Percentiles rank a stretch among this genome's conserved stretches.
Evolutionary conservation across 1,139 yeast species (phyloP).

Genomic region (Geotrichum candidum): DNA sequence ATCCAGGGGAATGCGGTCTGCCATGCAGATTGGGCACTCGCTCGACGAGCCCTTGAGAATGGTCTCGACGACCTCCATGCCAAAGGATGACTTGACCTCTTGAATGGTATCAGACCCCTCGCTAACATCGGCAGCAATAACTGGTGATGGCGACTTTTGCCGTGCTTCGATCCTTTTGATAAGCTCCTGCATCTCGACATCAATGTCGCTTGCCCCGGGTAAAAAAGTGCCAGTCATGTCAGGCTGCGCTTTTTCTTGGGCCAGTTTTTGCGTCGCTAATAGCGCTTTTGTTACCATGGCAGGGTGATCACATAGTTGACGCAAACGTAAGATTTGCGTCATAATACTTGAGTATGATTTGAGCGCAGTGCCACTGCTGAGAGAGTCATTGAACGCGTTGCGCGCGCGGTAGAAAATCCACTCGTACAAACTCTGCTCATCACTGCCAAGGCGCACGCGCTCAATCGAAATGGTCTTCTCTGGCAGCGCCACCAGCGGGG

Average conservation of each 20-base stretch:
- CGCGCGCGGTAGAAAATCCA: slow-evolving; percentile 68
- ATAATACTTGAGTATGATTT: slow-evolving; percentile 73
- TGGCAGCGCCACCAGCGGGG: slow-evolving; percentile 71
- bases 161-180: neutral
- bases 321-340: slow-evolving; percentile 71
- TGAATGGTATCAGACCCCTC: neutral
- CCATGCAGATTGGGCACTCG: slow-evolving; percentile 84
- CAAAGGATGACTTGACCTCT: slow-evolving; percentile 24
- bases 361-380: slow-evolving; percentile 60
- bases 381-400: slow-evolving; percentile 58
- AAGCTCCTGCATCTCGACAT: slow-evolving; percentile 1
- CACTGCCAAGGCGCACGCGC: slow-evolving; percentile 56
- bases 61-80: slow-evolving; percentile 36
- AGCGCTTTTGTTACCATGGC: slow-evolving; percentile 47
- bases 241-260: neutral
- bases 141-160: neutral
- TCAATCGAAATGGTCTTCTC: slow-evolving; percentile 67
- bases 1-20: slow-evolving; percentile 47
- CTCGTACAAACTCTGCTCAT: slow-evolving; percentile 62
- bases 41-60: slow-evolving; percentile 40
- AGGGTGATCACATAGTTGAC: slow-evolving; percentile 88
- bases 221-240: neutral
- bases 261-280: slow-evolving; percentile 20
- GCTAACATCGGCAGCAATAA: neutral
- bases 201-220: neutral